Conservation (phyloP, 2,329 filamentous ascomycete species). For the Hypoxylon sp. region DNA sequence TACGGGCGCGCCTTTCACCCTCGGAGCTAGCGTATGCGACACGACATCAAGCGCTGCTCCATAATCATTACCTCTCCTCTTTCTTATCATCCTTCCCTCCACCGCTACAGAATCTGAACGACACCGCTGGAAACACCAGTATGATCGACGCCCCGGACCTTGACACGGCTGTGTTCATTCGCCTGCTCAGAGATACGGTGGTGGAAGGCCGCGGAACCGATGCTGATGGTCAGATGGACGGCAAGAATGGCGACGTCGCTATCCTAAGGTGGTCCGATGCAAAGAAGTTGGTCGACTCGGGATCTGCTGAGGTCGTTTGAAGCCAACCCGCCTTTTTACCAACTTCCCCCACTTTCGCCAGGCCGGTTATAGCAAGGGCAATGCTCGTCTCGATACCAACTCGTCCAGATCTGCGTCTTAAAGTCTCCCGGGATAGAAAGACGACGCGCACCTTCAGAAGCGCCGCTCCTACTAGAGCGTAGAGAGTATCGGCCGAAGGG, state of each 20-base stretch:
- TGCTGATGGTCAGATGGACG: constrained; percentile 69
- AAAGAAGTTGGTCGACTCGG: constrained; percentile 67
- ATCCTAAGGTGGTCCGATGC: constrained; percentile 82
- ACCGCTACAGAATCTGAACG: constrained; percentile 85
- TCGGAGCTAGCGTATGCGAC: constrained; percentile 86
- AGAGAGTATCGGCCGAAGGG: not conserved
- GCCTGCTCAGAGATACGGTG: constrained; percentile 72
- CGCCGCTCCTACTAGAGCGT: not conserved
- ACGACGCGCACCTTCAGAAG: not conserved
- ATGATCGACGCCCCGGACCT: constrained; percentile 93
- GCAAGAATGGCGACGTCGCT: constrained; percentile 72
- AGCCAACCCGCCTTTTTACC: not conserved
- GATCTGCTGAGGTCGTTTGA: constrained; percentile 71
- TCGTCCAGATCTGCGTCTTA: not conserved
- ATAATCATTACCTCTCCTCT: constrained; percentile 85
- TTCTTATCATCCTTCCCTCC: constrained; percentile 87
- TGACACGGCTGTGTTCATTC: constrained; percentile 85
- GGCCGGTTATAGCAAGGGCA: not conserved
- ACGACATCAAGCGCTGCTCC: constrained; percentile 85
- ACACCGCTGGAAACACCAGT: constrained; percentile 86
- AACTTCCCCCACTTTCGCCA: not conserved
- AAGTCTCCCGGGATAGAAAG: not conserved
- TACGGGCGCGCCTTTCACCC: constrained; percentile 75
- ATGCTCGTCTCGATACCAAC: not conserved
- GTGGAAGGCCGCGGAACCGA: constrained; percentile 73